phyloP scores from a whole-genome alignment of 345 rosid species.

The Populus davidiana region DNA sequence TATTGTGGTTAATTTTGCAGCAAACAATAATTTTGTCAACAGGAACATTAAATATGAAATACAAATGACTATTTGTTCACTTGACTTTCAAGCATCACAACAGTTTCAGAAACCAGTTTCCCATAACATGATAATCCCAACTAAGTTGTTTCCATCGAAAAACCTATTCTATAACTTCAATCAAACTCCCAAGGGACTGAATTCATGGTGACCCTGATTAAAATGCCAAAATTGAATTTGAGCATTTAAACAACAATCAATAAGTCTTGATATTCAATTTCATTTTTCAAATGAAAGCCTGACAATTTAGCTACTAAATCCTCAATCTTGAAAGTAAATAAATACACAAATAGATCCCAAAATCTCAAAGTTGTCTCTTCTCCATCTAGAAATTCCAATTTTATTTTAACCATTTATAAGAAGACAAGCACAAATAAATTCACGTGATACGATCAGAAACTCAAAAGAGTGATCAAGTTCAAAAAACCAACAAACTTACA shows the following conservation, averaged over 20 bases:
- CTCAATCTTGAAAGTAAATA: not conserved
- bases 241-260: not conserved
- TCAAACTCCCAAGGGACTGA: not conserved
- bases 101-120: not conserved
- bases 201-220: not conserved
- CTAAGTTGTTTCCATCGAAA: not conserved
- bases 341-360: not conserved
- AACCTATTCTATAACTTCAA: not conserved
- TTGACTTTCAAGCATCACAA: not conserved
- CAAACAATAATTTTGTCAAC: not conserved
- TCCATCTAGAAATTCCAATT: not conserved
- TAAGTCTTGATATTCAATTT: not conserved
- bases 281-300: not conserved
- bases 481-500: slow-evolving; percentile 48
- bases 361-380: not conserved
- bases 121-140: not conserved
- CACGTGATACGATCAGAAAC: not conserved
- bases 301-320: not conserved
- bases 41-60: not conserved
- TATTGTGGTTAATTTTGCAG: not conserved
- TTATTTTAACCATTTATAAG: not conserved
- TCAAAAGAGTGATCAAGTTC: not conserved
- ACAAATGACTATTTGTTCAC: not conserved
- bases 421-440: not conserved
- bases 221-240: not conserved